Percentiles rank a stretch among this genome's conserved stretches.
These are phyloP conservation scores for Hanseniaspora occidentalis DNA, from an alignment of 805 yeast genomes.

Conservation along the genomic window DNA sequence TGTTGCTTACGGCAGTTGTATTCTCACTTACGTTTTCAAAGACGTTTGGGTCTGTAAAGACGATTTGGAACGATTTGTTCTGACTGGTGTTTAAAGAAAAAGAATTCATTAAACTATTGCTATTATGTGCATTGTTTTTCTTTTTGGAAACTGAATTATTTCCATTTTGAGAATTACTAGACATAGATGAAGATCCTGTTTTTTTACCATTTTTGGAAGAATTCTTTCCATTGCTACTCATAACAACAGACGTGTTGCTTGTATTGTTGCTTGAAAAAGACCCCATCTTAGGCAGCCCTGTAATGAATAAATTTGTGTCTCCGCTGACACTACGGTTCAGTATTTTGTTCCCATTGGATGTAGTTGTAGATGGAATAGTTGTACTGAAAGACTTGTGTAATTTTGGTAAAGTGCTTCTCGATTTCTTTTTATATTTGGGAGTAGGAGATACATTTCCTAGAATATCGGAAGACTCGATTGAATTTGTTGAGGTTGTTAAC, in stretches of 20 bases:
- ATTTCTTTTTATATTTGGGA: neutral
- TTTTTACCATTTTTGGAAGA: too few relatives aligned
- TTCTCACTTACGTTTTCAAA: too few relatives aligned
- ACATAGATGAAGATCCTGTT: too few relatives aligned
- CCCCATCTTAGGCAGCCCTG: conserved; percentile 26
- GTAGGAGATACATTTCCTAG: conserved; percentile 6
- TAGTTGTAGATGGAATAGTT: too few relatives aligned
- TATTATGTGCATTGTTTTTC: too few relatives aligned
- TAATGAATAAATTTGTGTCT: conserved; percentile 6
- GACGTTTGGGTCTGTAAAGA: conserved; percentile 23
- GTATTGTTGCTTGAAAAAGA: conserved; percentile 13
- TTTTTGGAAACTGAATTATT: too few relatives aligned
- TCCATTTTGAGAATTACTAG: too few relatives aligned
- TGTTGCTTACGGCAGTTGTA: too few relatives aligned
- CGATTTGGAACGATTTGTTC: conserved; percentile 18
- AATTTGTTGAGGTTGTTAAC: conserved; percentile 24
- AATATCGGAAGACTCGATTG: too few relatives aligned
- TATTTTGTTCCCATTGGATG: too few relatives aligned
- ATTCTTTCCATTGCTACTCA: too few relatives aligned
- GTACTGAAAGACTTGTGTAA: neutral
- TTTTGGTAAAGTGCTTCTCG: neutral
- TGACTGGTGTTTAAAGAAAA: neutral
- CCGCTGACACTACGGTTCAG: too few relatives aligned
- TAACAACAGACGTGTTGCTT: conserved; percentile 1
- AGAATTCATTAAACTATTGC: neutral